Evolutionary conservation across 2,329 filamentous ascomycete genomes (phyloP).

Genomic region (Talaromyces islandicus): DNA sequence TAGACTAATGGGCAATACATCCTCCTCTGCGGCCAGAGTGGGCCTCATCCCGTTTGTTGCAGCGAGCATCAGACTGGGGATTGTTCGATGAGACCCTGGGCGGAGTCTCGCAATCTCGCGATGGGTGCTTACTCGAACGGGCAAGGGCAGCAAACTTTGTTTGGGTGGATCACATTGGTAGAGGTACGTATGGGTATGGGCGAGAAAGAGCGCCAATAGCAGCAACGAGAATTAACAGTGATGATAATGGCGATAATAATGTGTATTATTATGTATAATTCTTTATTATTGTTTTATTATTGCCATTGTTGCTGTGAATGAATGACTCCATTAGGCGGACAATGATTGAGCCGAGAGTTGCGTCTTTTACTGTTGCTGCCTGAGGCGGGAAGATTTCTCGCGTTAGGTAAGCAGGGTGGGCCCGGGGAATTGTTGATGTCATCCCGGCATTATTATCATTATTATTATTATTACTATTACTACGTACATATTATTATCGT

Average conservation of each 20-base stretch:
- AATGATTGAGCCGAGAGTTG: neutral
- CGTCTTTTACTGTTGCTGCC: neutral
- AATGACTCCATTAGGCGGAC: neutral
- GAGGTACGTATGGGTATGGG: no score
- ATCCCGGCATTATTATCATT: no score
- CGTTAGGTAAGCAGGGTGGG: neutral
- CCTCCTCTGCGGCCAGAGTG: neutral
- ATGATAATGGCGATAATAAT: no score
- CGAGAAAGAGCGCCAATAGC: no score
- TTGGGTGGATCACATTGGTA: neutral
- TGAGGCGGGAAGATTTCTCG: neutral
- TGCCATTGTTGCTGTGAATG: neutral
- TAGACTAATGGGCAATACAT: no score
- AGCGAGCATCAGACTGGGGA: neutral
- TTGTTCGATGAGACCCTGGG: neutral
- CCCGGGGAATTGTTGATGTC: constrained; percentile 1
- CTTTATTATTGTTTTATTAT: no score
- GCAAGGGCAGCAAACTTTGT: neutral
- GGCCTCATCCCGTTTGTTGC: neutral
- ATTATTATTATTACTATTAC: no score
- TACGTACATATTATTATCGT: no score
- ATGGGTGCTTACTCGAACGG: neutral
- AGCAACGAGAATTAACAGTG: no score
- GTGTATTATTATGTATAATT: no score
- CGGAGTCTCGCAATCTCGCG: neutral